A percentile compares a stretch with the other conserved stretches of the same genome.
Conservation (phyloP, 345 rosid species). For the Combretum micranthum region DNA sequence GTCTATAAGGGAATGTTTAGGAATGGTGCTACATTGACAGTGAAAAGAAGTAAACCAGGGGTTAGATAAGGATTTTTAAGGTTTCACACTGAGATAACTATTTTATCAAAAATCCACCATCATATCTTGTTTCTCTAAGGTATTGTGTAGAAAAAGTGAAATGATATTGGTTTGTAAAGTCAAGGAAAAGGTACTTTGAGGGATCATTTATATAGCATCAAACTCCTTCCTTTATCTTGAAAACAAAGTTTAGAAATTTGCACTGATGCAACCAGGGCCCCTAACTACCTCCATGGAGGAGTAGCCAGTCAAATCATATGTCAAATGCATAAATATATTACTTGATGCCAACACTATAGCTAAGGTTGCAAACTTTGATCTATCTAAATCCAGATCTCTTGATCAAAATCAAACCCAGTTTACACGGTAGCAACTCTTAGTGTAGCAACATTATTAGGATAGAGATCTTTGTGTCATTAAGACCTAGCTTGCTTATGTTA, state of each 20-base stretch:
- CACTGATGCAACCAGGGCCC: conserved; percentile 47
- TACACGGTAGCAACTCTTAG: no score
- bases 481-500: no score
- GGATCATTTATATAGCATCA: conserved; percentile 36
- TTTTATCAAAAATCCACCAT: conserved; percentile 55
- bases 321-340: no score
- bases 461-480: no score
- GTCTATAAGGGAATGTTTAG: conserved; percentile 34
- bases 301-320: conserved; percentile 30
- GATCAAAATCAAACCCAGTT: no score
- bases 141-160: conserved; percentile 49
- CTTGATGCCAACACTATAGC: no score
- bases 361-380: no score
- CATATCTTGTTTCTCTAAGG: conserved; percentile 62
- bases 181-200: conserved; percentile 48
- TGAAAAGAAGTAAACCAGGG: conserved; percentile 37
- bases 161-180: conserved; percentile 57
- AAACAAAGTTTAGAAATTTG: conserved; percentile 52
- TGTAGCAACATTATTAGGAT: no score
- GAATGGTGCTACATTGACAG: conserved; percentile 35
- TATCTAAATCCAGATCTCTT: no score
- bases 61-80: conserved; percentile 40
- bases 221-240: conserved; percentile 33
- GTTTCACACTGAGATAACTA: conserved; percentile 46
- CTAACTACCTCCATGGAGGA: conserved; percentile 46